These are phyloP conservation scores for Ophiostoma sp. DNA, from an alignment of 2,329 filamentous ascomycete species.

Conservation along the genomic window DNA sequence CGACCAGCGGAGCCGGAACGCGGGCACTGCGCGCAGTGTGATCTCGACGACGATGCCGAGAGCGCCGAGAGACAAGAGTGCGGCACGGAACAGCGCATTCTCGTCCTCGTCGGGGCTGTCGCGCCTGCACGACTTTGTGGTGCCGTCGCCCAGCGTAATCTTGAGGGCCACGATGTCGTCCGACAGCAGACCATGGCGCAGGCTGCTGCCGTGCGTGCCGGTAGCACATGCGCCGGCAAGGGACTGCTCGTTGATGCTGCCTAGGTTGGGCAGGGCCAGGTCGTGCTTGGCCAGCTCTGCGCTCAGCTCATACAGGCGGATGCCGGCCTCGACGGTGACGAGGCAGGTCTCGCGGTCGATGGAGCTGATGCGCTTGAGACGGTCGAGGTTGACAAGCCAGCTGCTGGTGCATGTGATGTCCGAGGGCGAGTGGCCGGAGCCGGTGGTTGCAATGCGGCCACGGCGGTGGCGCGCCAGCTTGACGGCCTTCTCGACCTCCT, in stretches of 20 bases:
- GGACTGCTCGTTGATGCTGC: conserved; percentile 91
- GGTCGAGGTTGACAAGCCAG: conserved; percentile 92
- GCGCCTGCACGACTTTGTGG: conserved; percentile 57
- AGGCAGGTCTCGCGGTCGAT: conserved; percentile 59
- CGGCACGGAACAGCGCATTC: conserved; percentile 77
- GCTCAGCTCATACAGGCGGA: conserved; percentile 71
- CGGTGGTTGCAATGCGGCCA: conserved; percentile 77
- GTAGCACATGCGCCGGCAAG: conserved; percentile 90
- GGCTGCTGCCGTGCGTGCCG: conserved; percentile 84
- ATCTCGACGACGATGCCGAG: conserved; percentile 88
- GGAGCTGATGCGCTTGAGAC: conserved; percentile 66
- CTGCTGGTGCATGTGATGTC: conserved; percentile 87
- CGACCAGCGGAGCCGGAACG: conserved; percentile 80
- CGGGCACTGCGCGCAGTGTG: conserved; percentile 72
- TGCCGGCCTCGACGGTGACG: conserved; percentile 80
- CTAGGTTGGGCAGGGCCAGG: conserved; percentile 83
- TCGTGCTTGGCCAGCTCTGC: conserved; percentile 67
- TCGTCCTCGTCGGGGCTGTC: conserved; percentile 56
- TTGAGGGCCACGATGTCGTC: conserved; percentile 69
- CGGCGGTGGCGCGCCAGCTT: conserved; percentile 75
- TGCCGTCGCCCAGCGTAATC: conserved; percentile 77
- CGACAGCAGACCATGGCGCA: conserved; percentile 77
- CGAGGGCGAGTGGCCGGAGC: conserved; percentile 86
- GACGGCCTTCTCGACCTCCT: conserved; percentile 78
- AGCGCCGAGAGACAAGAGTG: conserved; percentile 79